Conservation (phyloP, 2,329 filamentous ascomycete genomes). For the Nigrospora osmanthi region DNA sequence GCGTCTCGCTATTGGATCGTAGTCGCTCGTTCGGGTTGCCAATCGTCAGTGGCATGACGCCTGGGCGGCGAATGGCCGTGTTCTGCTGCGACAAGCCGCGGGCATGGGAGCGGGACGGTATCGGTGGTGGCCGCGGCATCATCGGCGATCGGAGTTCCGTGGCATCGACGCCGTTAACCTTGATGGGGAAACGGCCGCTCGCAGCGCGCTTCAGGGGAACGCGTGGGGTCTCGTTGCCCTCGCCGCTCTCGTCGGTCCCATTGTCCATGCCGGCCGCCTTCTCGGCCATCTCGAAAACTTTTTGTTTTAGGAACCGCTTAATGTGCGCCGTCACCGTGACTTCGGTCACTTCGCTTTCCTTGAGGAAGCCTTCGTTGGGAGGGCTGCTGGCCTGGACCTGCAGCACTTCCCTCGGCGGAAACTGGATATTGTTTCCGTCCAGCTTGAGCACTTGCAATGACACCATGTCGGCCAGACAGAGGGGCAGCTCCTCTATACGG, state of each 20-base stretch:
- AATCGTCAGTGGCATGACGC: slow-evolving; percentile 63
- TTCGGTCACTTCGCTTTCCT: slow-evolving; percentile 58
- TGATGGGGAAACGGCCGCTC: slow-evolving; percentile 60
- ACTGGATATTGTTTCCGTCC: slow-evolving; percentile 77
- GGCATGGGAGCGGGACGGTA: slow-evolving; percentile 75
- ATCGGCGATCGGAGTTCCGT: slow-evolving; percentile 62
- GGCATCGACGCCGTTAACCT: slow-evolving; percentile 66
- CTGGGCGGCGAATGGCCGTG: slow-evolving; percentile 56
- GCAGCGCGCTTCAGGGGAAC: slow-evolving; percentile 55
- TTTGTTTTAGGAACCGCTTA: slow-evolving; percentile 51
- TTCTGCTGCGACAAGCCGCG: slow-evolving; percentile 66
- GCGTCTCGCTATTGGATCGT: slow-evolving; percentile 57
- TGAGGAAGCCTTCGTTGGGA: slow-evolving; percentile 44
- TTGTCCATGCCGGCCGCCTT: slow-evolving; percentile 45
- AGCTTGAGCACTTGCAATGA: slow-evolving; percentile 86
- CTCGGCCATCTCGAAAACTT: slow-evolving; percentile 35
- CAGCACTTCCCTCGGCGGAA: slow-evolving; percentile 65
- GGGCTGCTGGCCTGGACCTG: slow-evolving; percentile 49
- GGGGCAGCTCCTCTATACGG: slow-evolving; percentile 73
- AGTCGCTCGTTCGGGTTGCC: slow-evolving; percentile 61
- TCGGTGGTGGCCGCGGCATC: slow-evolving; percentile 60
- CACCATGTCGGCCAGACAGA: slow-evolving; percentile 81
- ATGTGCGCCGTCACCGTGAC: slow-evolving; percentile 52
- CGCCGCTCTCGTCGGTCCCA: slow-evolving; percentile 56
- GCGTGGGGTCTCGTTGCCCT: slow-evolving; percentile 73